phyloP scores from a whole-genome alignment of 495 filamentous ascomycete species.

The Melanomma pulvis-pyrius region DNA sequence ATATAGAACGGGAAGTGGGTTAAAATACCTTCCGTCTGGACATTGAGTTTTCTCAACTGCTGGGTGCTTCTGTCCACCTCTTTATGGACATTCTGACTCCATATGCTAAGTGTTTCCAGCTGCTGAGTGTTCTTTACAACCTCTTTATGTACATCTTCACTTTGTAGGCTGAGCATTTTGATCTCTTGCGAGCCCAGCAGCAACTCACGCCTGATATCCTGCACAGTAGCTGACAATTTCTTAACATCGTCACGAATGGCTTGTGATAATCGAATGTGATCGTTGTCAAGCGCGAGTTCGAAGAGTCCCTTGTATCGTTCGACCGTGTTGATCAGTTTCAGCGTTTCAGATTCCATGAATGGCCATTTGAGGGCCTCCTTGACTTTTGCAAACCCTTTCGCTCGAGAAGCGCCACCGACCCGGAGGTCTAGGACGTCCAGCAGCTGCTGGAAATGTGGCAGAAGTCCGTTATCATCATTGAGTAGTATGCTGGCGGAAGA shows the following conservation, averaged over 20 bases:
- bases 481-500: neutral
- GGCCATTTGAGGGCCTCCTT: neutral
- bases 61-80: neutral
- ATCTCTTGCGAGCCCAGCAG: neutral
- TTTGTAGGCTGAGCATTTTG: too few relatives aligned
- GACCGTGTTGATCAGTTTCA: constrained; percentile 1
- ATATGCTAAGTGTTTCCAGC: neutral
- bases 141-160: neutral
- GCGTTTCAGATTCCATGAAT: constrained; percentile 1
- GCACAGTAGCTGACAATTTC: neutral
- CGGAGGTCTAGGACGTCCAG: neutral
- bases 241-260: neutral
- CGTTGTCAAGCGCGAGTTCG: constrained; percentile 4
- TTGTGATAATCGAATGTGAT: constrained; percentile 8
- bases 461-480: neutral
- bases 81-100: neutral
- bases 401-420: neutral
- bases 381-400: neutral
- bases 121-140: neutral
- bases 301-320: constrained; percentile 9
- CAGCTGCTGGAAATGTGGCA: constrained; percentile 6
- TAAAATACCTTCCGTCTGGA: too few relatives aligned
- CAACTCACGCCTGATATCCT: neutral
- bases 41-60: neutral
- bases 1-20: neutral